These are phyloP conservation scores for Bathelium albidoporum DNA, from an alignment of 495 filamentous ascomycete species.

Conservation along the genomic window DNA sequence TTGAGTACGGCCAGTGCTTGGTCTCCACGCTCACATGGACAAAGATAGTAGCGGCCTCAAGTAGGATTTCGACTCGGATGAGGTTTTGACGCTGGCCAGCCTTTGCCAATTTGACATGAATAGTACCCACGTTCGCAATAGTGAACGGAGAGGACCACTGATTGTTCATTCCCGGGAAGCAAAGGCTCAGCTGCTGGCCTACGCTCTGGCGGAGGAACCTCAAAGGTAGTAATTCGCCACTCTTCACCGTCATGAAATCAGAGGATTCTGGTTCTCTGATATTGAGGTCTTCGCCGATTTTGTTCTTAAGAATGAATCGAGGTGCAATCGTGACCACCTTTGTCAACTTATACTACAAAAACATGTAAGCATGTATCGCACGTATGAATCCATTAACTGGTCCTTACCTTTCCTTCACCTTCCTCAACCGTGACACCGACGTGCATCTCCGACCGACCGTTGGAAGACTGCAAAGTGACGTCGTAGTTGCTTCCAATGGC, in stretches of 20 bases:
- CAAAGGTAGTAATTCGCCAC: slow-evolving; percentile 66
- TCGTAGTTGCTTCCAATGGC: slow-evolving; percentile 91
- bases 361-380: slow-evolving; percentile 5
- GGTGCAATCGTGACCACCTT: slow-evolving; percentile 92
- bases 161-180: slow-evolving; percentile 91
- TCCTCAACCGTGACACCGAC: slow-evolving; percentile 78
- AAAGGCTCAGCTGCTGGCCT: slow-evolving; percentile 81
- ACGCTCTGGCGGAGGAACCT: slow-evolving; percentile 71
- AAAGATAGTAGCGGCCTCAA: slow-evolving; percentile 89
- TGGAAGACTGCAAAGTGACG: slow-evolving; percentile 63
- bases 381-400: background rate
- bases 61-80: slow-evolving; percentile 76
- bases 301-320: slow-evolving; percentile 89
- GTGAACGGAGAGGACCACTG: slow-evolving; percentile 98
- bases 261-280: slow-evolving; percentile 85
- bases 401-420: slow-evolving; percentile 66
- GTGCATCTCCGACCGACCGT: slow-evolving; percentile 71
- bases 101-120: slow-evolving; percentile 88
- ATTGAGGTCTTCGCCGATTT: slow-evolving; percentile 73
- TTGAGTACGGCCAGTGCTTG: slow-evolving; percentile 95
- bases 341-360: slow-evolving; percentile 66
- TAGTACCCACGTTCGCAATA: slow-evolving; percentile 83
- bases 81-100: slow-evolving; percentile 79
- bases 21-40: slow-evolving; percentile 79
- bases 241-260: slow-evolving; percentile 62